Evolutionary conservation across 257 asterid genomes (phyloP).

Genomic region (Handroanthus guayacan): DNA sequence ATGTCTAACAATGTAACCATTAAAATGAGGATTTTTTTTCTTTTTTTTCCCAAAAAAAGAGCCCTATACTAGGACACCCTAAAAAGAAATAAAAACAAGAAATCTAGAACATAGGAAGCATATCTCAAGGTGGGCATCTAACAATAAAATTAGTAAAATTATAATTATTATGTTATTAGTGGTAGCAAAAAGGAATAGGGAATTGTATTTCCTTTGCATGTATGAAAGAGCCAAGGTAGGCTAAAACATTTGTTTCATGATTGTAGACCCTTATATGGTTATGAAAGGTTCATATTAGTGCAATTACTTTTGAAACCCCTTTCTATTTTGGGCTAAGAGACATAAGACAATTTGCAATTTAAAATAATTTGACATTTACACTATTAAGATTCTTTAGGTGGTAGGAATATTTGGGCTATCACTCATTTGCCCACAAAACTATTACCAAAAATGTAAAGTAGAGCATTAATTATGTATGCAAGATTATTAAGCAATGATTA

Average conservation of each 20-base stretch:
- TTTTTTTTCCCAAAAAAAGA: too few relatives aligned
- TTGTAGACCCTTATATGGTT: slow-evolving; percentile 23
- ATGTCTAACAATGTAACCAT: too few relatives aligned
- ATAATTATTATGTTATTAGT: neutral
- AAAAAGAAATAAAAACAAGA: neutral
- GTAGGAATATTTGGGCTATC: slow-evolving; percentile 33
- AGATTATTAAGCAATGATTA: slow-evolving; percentile 23
- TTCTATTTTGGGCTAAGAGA: slow-evolving; percentile 47
- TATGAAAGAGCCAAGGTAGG: slow-evolving; percentile 22
- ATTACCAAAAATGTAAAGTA: slow-evolving; percentile 23
- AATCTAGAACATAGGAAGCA: neutral
- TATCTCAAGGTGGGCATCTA: neutral
- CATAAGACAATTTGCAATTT: slow-evolving; percentile 47
- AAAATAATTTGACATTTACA: slow-evolving; percentile 34
- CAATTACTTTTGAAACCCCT: neutral
- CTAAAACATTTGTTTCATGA: slow-evolving; percentile 31
- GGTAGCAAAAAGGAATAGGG: neutral
- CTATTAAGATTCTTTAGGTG: slow-evolving; percentile 38
- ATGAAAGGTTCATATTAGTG: slow-evolving; percentile 17
- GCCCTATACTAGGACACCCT: neutral
- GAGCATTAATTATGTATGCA: neutral
- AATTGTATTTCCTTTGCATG: neutral
- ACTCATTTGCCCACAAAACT: slow-evolving; percentile 16
- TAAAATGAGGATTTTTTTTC: too few relatives aligned
- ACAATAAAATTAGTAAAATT: neutral